These are phyloP conservation scores for Sugiyamaella neomexicana DNA, from an alignment of 1,139 yeast genomes.

Conservation along the genomic window DNA sequence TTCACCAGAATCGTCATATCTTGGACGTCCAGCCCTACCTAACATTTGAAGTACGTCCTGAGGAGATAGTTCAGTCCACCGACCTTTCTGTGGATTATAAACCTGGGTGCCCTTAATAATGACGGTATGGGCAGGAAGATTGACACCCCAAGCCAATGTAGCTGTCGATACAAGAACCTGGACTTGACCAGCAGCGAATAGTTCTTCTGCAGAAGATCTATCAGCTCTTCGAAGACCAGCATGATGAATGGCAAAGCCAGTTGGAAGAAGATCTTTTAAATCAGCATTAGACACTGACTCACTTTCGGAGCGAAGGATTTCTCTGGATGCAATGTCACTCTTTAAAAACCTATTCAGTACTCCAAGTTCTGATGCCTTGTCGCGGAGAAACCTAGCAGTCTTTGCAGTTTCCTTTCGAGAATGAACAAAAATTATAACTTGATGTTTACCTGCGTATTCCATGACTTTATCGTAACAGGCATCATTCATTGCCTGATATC, in stretches of 20 bases:
- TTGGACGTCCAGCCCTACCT: slow-evolving; percentile 97
- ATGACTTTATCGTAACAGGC: slow-evolving; percentile 83
- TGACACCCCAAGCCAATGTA: slow-evolving; percentile 98
- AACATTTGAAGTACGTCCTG: slow-evolving; percentile 93
- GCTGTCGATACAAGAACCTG: slow-evolving; percentile 90
- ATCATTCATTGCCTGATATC: slow-evolving; percentile 80
- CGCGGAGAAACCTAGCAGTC: slow-evolving; percentile 74
- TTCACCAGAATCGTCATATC: slow-evolving; percentile 89
- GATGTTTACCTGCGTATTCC: slow-evolving; percentile 68
- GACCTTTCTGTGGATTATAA: slow-evolving; percentile 85
- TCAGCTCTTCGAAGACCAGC: slow-evolving; percentile 82
- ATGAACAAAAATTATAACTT: slow-evolving; percentile 87
- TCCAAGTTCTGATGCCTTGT: slow-evolving; percentile 59
- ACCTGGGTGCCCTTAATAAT: slow-evolving; percentile 93
- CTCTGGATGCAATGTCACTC: slow-evolving; percentile 60
- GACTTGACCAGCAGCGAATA: slow-evolving; percentile 83
- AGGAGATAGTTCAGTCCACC: slow-evolving; percentile 86
- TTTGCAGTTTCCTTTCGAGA: slow-evolving; percentile 88
- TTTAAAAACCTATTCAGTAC: slow-evolving; percentile 50
- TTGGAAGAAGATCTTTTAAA: slow-evolving; percentile 60
- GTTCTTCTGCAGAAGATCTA: slow-evolving; percentile 75
- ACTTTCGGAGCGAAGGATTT: slow-evolving; percentile 64
- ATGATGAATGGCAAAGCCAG: slow-evolving; percentile 91
- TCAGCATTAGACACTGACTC: slow-evolving; percentile 55
- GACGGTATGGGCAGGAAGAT: slow-evolving; percentile 95